Conservation (phyloP, 306 rosid genomes). For the Vigna unguiculata region DNA sequence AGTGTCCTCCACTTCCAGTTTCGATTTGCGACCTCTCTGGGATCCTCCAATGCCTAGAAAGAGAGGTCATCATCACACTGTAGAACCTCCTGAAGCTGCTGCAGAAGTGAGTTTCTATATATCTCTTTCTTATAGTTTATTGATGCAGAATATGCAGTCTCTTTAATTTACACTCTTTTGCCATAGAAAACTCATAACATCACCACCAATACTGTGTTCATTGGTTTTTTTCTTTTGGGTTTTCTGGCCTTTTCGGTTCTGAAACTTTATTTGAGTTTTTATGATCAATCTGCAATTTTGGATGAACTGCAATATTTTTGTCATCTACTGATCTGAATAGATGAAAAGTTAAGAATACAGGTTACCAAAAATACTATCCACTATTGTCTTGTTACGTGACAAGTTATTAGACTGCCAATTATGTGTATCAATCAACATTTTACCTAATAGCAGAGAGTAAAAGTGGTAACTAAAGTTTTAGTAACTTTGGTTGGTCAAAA, state of each 20-base stretch:
- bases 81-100: background rate
- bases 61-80: background rate
- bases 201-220: background rate
- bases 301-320: background rate
- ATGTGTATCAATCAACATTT: no score
- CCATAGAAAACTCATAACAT: background rate
- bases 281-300: no score
- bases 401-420: no score
- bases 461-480: no score
- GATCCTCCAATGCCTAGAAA: constrained; percentile 33
- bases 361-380: no score
- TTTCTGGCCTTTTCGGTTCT: background rate
- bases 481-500: no score
- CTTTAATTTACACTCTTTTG: background rate
- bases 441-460: no score
- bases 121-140: background rate
- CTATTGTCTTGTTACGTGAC: no score
- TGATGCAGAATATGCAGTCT: background rate
- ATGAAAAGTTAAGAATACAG: no score
- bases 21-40: constrained; percentile 77
- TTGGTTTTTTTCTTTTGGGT: background rate
- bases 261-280: no score
- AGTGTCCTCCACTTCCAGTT: constrained; percentile 63
- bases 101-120: constrained; percentile 34
- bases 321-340: background rate